Evolutionary conservation across 1,284 basidiomycete species (phyloP).

Genomic region (Naganishia cerealis): DNA sequence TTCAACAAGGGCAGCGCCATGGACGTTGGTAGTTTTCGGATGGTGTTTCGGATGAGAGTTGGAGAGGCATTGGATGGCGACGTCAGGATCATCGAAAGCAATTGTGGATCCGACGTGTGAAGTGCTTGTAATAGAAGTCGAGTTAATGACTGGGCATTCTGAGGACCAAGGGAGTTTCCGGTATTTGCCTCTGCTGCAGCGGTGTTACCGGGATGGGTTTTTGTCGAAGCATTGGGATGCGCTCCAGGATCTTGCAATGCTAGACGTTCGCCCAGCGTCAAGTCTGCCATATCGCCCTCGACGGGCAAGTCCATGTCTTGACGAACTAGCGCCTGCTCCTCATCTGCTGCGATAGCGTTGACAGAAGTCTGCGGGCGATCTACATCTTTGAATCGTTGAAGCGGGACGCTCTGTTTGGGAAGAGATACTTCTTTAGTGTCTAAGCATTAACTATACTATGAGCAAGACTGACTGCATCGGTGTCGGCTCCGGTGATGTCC

Average conservation of each 20-base stretch:
- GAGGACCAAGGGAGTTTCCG: constrained; percentile 52
- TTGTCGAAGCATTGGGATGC: constrained; percentile 59
- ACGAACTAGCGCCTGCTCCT: constrained; percentile 52
- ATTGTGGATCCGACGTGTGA: constrained; percentile 85
- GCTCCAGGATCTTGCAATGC: constrained; percentile 50
- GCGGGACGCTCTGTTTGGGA: constrained; percentile 34
- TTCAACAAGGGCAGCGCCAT: constrained; percentile 82
- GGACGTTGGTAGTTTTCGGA: constrained; percentile 83
- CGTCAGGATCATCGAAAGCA: constrained; percentile 81
- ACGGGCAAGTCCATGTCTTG: constrained; percentile 54
- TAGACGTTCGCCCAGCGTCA: constrained; percentile 82
- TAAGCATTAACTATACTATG: not conserved
- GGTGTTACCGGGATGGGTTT: constrained; percentile 41
- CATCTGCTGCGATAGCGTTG: constrained; percentile 37
- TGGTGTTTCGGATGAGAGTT: constrained; percentile 79
- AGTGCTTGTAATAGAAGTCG: constrained; percentile 93
- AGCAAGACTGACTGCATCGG: constrained; percentile 42
- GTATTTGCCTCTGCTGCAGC: constrained; percentile 35
- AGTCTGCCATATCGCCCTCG: constrained; percentile 80
- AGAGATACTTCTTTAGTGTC: not conserved
- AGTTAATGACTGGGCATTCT: constrained; percentile 84
- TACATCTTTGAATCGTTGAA: constrained; percentile 51
- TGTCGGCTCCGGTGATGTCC: constrained; percentile 46
- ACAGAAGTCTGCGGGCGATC: constrained; percentile 41
- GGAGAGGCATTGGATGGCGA: constrained; percentile 69